Base-by-base conservation (phyloP, 1,139 yeast genomes). In the Lodderomyces metapsilosis region DNA sequence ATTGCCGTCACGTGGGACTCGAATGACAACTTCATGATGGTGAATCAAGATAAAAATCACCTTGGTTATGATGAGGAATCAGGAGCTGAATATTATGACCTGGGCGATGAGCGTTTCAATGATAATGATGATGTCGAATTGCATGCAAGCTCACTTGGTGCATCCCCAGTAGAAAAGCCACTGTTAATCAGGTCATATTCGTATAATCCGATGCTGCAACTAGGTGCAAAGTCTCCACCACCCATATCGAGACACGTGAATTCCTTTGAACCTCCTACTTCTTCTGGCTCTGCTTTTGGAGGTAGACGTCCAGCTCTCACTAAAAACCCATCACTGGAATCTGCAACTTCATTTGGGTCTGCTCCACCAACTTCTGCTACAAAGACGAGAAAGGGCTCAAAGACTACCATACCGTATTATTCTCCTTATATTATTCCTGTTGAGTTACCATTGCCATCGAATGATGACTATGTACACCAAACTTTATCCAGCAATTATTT, bases 1-100 rank as follows among this genome's bases (percentile, higher is more conserved):
- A 70, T 72, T 1, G 70, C 87, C 0, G 55, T 78, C 30, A 68
- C 81, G 1, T 87, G 95, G 84, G 59, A 57, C 33, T 62, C 66
- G 2, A 56, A 63, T 23, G 74, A 77, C 34, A 76, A 76, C 39
- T 54, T 85, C 33, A 54, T 77, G 3, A 76, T 81, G 50, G 72
- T 81, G 5, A 68, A 68, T 36, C 88, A 83, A 55, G 71, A 71
- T 18, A 70, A 66, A 41, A 40, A 57, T 21, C 81, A 76, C 27
- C 76, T 69, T 50, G 77, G 69, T 38, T 31, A 39, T 13, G 36
- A 31, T 16, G 41, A 34, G 7, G 38, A 31, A 22, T 33, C 16
- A 12, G 37, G 27, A 8, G 32, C 39, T 22, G 48, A 38, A 4
- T 21, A 32, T 10, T 20, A 37, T n/a, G 43, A 44, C 11, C 33